Conservation (phyloP, 768 basidiomycete species). For the Lactifluus volemus region DNA sequence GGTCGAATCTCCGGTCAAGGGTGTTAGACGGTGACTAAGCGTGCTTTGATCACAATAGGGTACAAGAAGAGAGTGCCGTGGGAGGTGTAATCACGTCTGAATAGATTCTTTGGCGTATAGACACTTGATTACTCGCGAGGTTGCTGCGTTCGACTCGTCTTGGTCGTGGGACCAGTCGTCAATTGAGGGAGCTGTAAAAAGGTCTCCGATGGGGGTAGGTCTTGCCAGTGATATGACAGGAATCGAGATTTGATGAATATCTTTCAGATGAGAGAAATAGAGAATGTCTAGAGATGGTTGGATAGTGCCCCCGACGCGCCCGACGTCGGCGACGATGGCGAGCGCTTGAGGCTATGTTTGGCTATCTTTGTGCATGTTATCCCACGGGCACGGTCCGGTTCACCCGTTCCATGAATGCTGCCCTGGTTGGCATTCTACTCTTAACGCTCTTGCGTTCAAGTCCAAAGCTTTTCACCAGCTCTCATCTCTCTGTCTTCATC, state of each 20-base stretch:
- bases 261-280: background rate
- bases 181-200: background rate
- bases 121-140: background rate
- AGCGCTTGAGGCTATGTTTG: constrained; percentile 17
- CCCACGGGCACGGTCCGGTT: constrained; percentile 1
- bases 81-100: background rate
- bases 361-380: constrained; percentile 14
- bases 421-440: background rate
- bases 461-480: background rate
- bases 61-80: background rate
- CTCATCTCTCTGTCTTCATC: background rate
- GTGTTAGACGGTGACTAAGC: background rate
- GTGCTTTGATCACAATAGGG: background rate
- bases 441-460: background rate
- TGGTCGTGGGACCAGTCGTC: background rate
- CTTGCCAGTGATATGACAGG: background rate
- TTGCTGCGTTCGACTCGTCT: background rate
- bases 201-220: background rate
- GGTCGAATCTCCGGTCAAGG: background rate
- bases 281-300: background rate
- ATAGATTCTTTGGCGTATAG: background rate
- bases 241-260: background rate
- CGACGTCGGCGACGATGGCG: constrained; percentile 20
- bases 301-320: constrained; percentile 20
- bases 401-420: background rate